phyloP scores from a whole-genome alignment of 352 stramenopile genomes.

The Phytophthora rubi region DNA sequence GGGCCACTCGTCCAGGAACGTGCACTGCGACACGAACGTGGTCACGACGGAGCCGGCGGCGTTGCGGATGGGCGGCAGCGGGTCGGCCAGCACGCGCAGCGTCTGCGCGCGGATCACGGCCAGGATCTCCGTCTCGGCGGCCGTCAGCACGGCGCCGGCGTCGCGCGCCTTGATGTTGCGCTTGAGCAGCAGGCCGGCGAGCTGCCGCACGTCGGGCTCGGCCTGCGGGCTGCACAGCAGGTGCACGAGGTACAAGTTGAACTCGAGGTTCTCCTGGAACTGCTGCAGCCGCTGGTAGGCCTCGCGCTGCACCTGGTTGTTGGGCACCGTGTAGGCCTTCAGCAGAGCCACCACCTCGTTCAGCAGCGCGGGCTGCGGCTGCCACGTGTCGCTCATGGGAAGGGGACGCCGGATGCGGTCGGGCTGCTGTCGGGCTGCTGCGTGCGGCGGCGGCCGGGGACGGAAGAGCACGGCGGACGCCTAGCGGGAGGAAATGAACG shows the following conservation, averaged over 20 bases:
- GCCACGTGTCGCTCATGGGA: conserved; percentile 61
- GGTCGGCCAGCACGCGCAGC: conserved; percentile 70
- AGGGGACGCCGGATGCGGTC: neutral
- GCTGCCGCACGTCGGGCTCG: conserved; percentile 74
- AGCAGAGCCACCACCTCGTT: conserved; percentile 82
- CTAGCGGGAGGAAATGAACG: neutral
- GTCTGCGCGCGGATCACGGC: conserved; percentile 83
- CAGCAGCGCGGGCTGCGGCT: conserved; percentile 77
- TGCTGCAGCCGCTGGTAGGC: conserved; percentile 85
- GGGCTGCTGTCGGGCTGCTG: neutral
- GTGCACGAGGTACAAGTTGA: conserved; percentile 90
- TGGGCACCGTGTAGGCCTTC: conserved; percentile 82
- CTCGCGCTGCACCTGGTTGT: conserved; percentile 87
- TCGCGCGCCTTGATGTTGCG: conserved; percentile 87
- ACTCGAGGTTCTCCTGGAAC: conserved; percentile 90
- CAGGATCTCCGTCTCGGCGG: conserved; percentile 76
- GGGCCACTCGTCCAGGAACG: conserved; percentile 88
- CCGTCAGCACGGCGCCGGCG: conserved; percentile 52
- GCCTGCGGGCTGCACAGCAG: conserved; percentile 70
- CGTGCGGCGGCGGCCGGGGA: neutral
- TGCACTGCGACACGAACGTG: conserved; percentile 89
- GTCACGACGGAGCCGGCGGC: conserved; percentile 81
- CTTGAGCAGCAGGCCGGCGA: conserved; percentile 86
- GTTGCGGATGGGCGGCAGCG: conserved; percentile 74
- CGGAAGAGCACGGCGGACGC: neutral